Evolutionary conservation across 257 asterid species (phyloP), one percentile per base, ranked within the genome.

Genomic region (Penstemon barbatus): DNA sequence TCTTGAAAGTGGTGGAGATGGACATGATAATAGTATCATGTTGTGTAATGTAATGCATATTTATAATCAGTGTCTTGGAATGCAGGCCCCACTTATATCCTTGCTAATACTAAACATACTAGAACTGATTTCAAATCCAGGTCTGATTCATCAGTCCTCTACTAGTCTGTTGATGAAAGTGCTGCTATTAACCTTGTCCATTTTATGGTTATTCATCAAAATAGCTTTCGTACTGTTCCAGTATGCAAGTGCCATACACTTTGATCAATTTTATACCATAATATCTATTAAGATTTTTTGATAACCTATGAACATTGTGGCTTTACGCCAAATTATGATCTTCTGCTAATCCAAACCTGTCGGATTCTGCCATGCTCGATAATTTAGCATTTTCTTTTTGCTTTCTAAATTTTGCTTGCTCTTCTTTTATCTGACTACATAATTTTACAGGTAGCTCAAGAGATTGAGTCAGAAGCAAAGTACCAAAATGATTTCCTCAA

Each of bases 381-480:
- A 25, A 25, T 25, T 25, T 19, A n/a, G 18, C 63, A 52, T 57
- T 48, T 44, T 11, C 25, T 13, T 46, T 58, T 72, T 48, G 39
- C 52, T 25, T 54, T 70, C 15, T 54, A 52, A 25, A 50, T 60
- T 10, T 63, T 48, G 33, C 38, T 57, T 39, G 69, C 41, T 65
- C 68, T 25, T 65, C 65, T 25, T 45, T 66, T 61, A n/a, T 49
- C 49, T 61, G 42, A 38, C 57, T 71, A 42, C 56, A 38, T 46
- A 51, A 45, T 61, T 58, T 73, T 82, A 77, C 92, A 93, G 98
- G 97, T 93, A 73, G 97, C 97, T 61, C 92, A 87, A 82, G 99
- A 93, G 42, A 93, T 93, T 43, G 81, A 79, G 49, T 74, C 88
- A 7, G 99, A 93, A 82, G 92, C 99, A 3, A 88, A 80, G 78